These are phyloP conservation scores for Alopecurus myosuroides DNA, from an alignment of 176 grass and related monocot genomes.

Conservation along the genomic window DNA sequence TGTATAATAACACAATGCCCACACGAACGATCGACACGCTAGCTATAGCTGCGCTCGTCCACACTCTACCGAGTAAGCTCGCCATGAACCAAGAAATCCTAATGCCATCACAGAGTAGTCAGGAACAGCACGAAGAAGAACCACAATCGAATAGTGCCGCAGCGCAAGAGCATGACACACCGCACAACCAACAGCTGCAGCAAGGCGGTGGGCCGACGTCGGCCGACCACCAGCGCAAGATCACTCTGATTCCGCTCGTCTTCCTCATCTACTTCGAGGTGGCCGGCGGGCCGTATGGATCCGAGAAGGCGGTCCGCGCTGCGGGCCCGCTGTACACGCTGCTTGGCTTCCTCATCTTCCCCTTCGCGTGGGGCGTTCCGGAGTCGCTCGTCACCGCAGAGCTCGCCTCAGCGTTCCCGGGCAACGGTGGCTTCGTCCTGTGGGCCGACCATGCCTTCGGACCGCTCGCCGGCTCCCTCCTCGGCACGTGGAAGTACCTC, in stretches of 20 bases:
- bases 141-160: not conserved
- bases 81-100: constrained; percentile 29
- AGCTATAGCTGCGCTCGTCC: not conserved
- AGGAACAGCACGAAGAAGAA: not conserved
- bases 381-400: constrained; percentile 79
- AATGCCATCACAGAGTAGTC: not conserved
- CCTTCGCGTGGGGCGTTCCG: constrained; percentile 69
- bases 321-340: constrained; percentile 62
- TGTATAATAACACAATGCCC: not conserved
- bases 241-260: constrained; percentile 71
- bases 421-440: constrained; percentile 80
- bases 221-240: constrained; percentile 14
- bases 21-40: not conserved
- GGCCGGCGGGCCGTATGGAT: constrained; percentile 65
- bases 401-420: constrained; percentile 62
- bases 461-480: constrained; percentile 50
- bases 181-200: not conserved
- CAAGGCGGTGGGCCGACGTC: not conserved
- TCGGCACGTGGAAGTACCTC: constrained; percentile 89
- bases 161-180: not conserved
- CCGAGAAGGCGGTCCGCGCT: constrained; percentile 64
- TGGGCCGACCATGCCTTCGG: constrained; percentile 83
- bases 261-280: constrained; percentile 93
- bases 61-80: not conserved
- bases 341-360: constrained; percentile 65